Percentiles rank a stretch among this genome's conserved stretches.
These are phyloP conservation scores for Candolleomyces eurysporus DNA, from an alignment of 768 basidiomycete genomes.

Conservation along the genomic window DNA sequence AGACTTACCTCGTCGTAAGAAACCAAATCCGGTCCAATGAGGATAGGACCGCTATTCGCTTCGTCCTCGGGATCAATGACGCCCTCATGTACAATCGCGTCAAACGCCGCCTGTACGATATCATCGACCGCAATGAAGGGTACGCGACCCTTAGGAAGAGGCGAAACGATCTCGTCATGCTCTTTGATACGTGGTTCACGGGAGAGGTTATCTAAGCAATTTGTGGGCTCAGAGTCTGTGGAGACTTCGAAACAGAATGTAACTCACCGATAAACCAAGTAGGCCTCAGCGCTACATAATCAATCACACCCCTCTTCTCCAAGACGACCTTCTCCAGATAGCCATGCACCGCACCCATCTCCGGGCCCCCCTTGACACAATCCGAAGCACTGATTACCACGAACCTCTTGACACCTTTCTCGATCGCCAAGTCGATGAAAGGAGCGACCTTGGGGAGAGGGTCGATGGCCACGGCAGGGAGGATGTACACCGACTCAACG, in stretches of 20 bases:
- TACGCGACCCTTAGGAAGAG: constrained; percentile 23
- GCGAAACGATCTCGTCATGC: constrained; percentile 23
- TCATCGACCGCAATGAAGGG: constrained; percentile 30
- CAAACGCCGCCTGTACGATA: constrained; percentile 28
- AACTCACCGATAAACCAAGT: constrained; percentile 39
- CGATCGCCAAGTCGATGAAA: constrained; percentile 27
- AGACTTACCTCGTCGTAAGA: constrained; percentile 29
- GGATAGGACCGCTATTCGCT: constrained; percentile 9
- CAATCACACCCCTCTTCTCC: constrained; percentile 19
- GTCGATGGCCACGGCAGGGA: constrained; percentile 20
- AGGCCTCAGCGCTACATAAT: constrained; percentile 34
- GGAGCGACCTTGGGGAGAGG: constrained; percentile 20
- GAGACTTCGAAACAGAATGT: no score
- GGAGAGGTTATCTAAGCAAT: not conserved
- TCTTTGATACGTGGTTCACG: constrained; percentile 18
- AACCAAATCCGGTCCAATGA: constrained; percentile 32
- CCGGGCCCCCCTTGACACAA: not conserved
- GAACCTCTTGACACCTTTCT: constrained; percentile 26
- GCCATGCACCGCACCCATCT: constrained; percentile 29
- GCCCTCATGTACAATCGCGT: constrained; percentile 23
- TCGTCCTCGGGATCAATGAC: constrained; percentile 19
- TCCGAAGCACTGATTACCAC: constrained; percentile 20
- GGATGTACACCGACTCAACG: constrained; percentile 30
- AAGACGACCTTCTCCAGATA: constrained; percentile 20
- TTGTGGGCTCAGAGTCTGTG: not conserved